Evolutionary conservation across 768 basidiomycete genomes (phyloP).

Genomic region (Dacryopinax primogenitus): DNA sequence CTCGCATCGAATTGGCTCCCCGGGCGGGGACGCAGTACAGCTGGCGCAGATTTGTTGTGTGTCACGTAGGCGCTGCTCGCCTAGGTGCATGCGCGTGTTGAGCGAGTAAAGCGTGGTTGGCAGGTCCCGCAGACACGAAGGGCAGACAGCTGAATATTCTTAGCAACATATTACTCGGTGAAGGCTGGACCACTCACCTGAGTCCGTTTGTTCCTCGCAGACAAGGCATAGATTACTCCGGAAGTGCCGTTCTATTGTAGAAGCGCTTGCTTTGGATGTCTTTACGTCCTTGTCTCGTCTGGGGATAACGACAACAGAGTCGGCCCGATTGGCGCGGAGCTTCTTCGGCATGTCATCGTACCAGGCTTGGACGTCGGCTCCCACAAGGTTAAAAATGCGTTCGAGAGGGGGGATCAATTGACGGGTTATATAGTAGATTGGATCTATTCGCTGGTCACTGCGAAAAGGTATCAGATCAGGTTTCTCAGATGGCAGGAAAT

Average conservation of each 20-base stretch:
- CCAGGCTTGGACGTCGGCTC: conserved; percentile 78
- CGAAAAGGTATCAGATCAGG: background rate
- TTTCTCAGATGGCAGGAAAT: background rate
- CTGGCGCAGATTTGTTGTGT: conserved; percentile 58
- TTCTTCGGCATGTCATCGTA: conserved; percentile 73
- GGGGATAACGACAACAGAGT: conserved; percentile 9
- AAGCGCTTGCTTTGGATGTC: conserved; percentile 19
- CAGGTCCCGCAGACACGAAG: conserved; percentile 40
- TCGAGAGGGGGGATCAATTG: conserved; percentile 83
- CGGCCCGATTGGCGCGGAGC: conserved; percentile 28
- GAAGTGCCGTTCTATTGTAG: conserved; percentile 67
- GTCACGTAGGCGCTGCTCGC: conserved; percentile 43
- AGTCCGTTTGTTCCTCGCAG: conserved; percentile 44
- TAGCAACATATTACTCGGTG: conserved; percentile 29
- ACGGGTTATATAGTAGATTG: conserved; percentile 71
- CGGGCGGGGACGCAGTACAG: conserved; percentile 45
- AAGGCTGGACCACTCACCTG: conserved; percentile 32
- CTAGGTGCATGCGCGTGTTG: conserved; percentile 38
- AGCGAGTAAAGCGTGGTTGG: conserved; percentile 47
- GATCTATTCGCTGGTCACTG: conserved; percentile 68
- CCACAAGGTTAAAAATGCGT: conserved; percentile 80
- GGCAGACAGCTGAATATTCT: conserved; percentile 40
- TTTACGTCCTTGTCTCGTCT: conserved; percentile 30
- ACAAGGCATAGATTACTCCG: conserved; percentile 53
- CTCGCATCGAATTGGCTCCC: conserved; percentile 58